Percentiles rank a stretch among this genome's conserved stretches.
phyloP scores from a whole-genome alignment of 306 rosid genomes.

The Vigna reflexopilosa region DNA sequence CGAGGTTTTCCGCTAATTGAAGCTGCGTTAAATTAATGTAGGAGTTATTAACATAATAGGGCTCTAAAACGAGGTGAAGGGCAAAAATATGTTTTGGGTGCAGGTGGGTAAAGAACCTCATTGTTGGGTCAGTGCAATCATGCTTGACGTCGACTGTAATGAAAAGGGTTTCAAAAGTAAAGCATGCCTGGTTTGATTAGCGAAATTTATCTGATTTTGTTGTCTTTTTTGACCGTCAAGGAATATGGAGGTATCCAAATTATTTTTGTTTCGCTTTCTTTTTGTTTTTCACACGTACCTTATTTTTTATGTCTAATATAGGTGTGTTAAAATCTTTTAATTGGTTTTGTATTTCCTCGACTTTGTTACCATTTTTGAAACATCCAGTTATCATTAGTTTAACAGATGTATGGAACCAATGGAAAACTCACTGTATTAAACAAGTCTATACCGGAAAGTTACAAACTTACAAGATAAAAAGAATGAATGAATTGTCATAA shows the following conservation, averaged over 20 bases:
- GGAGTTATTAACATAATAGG: neutral
- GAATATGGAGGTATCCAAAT: neutral
- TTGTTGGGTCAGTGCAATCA: constrained; percentile 25
- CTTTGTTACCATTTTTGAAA: neutral
- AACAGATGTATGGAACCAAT: neutral
- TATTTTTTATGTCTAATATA: neutral
- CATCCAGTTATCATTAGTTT: neutral
- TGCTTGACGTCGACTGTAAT: neutral
- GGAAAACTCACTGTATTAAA: constrained; percentile 17
- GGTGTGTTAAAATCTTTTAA: neutral
- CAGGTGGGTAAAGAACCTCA: neutral
- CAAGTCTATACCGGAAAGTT: constrained; percentile 10
- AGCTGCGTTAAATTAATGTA: neutral
- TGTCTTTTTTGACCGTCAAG: constrained; percentile 15
- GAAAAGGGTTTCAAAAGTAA: neutral
- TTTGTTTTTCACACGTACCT: neutral
- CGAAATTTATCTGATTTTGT: neutral
- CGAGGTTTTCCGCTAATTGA: neutral
- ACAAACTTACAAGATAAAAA: constrained; percentile 26
- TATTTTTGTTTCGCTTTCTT: neutral
- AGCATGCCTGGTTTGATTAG: constrained; percentile 1
- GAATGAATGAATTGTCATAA: constrained; percentile 38
- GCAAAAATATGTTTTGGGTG: neutral
- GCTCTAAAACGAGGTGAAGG: neutral
- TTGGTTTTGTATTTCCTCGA: neutral